Percentiles rank a stretch among this genome's conserved stretches.
Evolutionary conservation across 495 filamentous ascomycete genomes (phyloP).

Genomic region (Thozetella sp.): DNA sequence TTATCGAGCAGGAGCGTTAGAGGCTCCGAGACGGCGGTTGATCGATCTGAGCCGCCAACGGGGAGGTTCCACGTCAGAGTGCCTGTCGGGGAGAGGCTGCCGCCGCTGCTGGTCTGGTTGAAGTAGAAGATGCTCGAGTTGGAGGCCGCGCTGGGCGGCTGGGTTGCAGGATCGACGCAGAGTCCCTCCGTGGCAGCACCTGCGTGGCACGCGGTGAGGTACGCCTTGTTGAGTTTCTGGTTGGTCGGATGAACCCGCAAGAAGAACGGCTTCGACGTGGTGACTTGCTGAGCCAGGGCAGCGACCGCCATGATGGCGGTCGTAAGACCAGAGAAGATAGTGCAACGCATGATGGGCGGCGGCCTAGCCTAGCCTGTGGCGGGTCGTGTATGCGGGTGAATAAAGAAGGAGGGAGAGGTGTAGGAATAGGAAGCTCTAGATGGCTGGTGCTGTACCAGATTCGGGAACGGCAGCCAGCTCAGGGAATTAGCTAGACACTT

Average conservation of each 20-base stretch:
- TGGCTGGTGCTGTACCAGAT: too few species aligned
- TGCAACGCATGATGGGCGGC: constrained; percentile 17
- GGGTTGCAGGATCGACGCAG: constrained; percentile 34
- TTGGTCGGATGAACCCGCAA: constrained; percentile 35
- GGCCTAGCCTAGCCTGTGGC: too few species aligned
- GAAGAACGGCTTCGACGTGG: constrained; percentile 40
- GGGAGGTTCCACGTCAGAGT: constrained; percentile 42
- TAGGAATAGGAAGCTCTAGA: too few species aligned
- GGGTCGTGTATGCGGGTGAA: not conserved
- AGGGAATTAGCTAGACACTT: too few species aligned
- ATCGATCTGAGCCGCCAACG: constrained; percentile 19
- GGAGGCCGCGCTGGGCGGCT: constrained; percentile 7
- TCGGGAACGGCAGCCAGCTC: too few species aligned
- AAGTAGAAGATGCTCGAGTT: constrained; percentile 23
- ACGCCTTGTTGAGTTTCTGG: constrained; percentile 30
- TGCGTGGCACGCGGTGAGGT: constrained; percentile 51
- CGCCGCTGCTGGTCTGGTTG: constrained; percentile 40
- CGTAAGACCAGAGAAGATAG: constrained; percentile 8
- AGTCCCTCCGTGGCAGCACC: constrained; percentile 58
- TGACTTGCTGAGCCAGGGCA: constrained; percentile 32
- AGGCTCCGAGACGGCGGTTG: constrained; percentile 29
- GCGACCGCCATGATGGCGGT: constrained; percentile 16
- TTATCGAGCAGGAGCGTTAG: constrained; percentile 37
- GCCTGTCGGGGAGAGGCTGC: constrained; percentile 24
- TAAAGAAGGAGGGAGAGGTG: not conserved